Percentiles rank a stretch among this genome's conserved stretches.
Evolutionary conservation across 2,329 filamentous ascomycete species (phyloP).

Genomic region (Aschersonia sp.): DNA sequence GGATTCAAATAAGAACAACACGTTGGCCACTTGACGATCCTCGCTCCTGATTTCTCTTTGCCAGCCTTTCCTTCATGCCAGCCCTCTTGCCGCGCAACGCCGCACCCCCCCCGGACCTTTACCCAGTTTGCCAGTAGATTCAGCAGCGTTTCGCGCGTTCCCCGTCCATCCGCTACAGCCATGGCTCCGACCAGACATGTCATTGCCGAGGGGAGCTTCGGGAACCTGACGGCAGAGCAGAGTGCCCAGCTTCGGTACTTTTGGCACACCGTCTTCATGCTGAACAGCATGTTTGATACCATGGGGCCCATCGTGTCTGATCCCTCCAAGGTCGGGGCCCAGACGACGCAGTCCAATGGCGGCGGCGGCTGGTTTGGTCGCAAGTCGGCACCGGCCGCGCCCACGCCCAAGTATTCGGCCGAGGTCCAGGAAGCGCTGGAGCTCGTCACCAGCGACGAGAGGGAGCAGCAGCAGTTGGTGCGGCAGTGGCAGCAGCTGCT

Average conservation of each 20-base stretch:
- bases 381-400: neutral
- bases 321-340: neutral
- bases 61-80: no score
- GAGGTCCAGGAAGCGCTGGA: slow-evolving; percentile 3
- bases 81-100: no score
- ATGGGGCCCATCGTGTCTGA: neutral
- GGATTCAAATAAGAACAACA: no score
- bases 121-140: neutral
- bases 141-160: neutral
- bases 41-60: no score
- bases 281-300: slow-evolving; percentile 5
- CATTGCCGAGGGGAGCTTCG: slow-evolving; percentile 5
- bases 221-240: slow-evolving; percentile 11
- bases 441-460: slow-evolving; percentile 1
- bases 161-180: neutral
- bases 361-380: slow-evolving; percentile 4
- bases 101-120: neutral
- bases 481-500: slow-evolving; percentile 4
- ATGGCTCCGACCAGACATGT: neutral
- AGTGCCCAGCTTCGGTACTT: slow-evolving; percentile 10
- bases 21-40: no score
- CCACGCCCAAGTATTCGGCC: neutral
- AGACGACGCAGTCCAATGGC: neutral
- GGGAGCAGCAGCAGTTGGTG: slow-evolving; percentile 1
- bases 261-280: slow-evolving; percentile 10